Conservation (phyloP, 345 rosid genomes). For the Streptanthus diversifolius region DNA sequence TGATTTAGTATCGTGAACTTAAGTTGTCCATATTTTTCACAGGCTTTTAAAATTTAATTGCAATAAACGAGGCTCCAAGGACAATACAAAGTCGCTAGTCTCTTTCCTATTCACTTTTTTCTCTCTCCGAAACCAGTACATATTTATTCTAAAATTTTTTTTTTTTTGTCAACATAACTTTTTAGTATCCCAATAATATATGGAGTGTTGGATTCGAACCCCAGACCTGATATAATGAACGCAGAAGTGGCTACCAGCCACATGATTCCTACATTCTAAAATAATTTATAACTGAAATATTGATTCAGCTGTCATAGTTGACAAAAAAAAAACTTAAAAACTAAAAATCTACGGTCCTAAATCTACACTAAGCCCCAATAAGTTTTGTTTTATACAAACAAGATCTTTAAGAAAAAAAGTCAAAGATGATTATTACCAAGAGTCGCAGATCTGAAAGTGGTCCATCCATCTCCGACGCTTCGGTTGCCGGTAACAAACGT, state of each 20-base stretch:
- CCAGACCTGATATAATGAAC: too few species aligned
- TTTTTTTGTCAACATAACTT: too few species aligned
- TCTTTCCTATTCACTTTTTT: not conserved
- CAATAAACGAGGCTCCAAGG: not conserved
- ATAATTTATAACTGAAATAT: not conserved
- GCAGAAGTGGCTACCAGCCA: too few species aligned
- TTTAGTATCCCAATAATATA: too few species aligned
- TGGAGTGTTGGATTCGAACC: too few species aligned
- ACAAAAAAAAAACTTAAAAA: not conserved
- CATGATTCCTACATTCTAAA: too few species aligned
- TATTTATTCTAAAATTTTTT: too few species aligned
- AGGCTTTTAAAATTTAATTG: not conserved
- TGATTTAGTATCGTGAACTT: not conserved
- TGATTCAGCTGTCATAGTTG: not conserved
- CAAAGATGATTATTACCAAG: slow-evolving; percentile 46
- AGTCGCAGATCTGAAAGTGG: slow-evolving; percentile 95
- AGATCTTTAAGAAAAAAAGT: not conserved
- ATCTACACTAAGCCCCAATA: not conserved
- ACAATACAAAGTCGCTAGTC: not conserved
- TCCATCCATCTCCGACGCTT: slow-evolving; percentile 76
- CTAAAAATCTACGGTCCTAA: not conserved
- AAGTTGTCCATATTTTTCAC: not conserved
- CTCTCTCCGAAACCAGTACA: not conserved
- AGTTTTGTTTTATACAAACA: not conserved
- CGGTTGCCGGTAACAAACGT: slow-evolving; percentile 63